A percentile compares a stretch with the other conserved stretches of the same genome.
phyloP scores from a whole-genome alignment of 305 asterid genomes.

The Ajuga reptans region DNA sequence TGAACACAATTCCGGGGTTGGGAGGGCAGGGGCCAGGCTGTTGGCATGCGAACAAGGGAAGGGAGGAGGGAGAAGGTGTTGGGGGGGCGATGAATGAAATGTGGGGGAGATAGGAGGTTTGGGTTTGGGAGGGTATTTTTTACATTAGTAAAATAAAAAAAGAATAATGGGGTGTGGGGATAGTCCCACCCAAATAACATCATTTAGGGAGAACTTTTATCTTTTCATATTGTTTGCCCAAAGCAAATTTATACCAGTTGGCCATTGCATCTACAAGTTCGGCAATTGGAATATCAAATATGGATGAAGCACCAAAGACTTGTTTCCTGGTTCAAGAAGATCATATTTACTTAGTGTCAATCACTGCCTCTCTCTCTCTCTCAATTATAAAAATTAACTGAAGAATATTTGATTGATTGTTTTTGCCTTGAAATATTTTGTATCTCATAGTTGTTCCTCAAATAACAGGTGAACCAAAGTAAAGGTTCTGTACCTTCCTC shows the following conservation, averaged over 20 bases:
- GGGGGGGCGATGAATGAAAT: too few species aligned
- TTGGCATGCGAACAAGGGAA: too few species aligned
- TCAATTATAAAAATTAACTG: neutral
- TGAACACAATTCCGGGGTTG: too few species aligned
- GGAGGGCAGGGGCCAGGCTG: too few species aligned
- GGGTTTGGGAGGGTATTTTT: too few species aligned
- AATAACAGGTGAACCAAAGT: conserved; percentile 52
- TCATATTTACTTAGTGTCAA: neutral
- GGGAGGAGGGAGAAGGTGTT: too few species aligned
- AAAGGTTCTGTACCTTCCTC: conserved; percentile 53
- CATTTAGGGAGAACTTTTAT: conserved; percentile 2
- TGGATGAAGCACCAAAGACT: conserved; percentile 10
- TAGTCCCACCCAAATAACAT: neutral
- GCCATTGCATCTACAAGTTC: neutral
- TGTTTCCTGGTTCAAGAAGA: conserved; percentile 12
- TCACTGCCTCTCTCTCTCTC: neutral
- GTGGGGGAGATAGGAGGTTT: too few species aligned
- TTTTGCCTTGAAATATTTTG: conserved; percentile 12
- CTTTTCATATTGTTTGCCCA: neutral
- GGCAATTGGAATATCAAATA: neutral
- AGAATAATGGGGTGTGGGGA: too few species aligned
- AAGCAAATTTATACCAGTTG: neutral
- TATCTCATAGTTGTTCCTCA: conserved; percentile 7
- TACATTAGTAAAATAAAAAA: too few species aligned
- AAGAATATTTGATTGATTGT: neutral